Conservation (phyloP, 495 filamentous ascomycete species). For the Daldinia caldariorum region DNA sequence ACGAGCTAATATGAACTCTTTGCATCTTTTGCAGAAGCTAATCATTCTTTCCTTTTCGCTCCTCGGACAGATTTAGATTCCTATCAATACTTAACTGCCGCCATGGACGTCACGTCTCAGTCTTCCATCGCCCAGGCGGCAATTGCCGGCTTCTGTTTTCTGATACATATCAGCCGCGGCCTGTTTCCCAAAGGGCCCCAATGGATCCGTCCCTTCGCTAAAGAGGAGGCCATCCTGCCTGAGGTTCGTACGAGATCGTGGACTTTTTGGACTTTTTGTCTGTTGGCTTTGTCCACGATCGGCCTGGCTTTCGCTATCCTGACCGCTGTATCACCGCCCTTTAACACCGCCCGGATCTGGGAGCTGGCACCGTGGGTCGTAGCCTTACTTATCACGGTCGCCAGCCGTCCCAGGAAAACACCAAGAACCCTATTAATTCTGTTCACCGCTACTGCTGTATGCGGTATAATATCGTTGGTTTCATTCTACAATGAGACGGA, state of each 20-base stretch:
- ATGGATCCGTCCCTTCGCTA: conserved; percentile 47
- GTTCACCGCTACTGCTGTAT: conserved; percentile 46
- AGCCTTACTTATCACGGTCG: conserved; percentile 55
- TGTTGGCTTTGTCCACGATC: conserved; percentile 33
- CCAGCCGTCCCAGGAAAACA: conserved; percentile 60
- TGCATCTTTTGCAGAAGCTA: conserved; percentile 22
- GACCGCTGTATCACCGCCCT: conserved; percentile 29
- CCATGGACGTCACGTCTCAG: conserved; percentile 36
- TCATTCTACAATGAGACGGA: conserved; percentile 40
- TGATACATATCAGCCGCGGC: conserved; percentile 38
- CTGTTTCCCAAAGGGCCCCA: conserved; percentile 43
- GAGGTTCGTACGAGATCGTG: conserved; percentile 30
- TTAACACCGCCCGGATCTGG: conserved; percentile 29
- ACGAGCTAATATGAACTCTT: conserved; percentile 34
- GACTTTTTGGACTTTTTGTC: conserved; percentile 42
- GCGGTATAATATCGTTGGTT: conserved; percentile 52
- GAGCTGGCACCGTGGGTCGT: conserved; percentile 55
- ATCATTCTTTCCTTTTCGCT: conserved; percentile 17
- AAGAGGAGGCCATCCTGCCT: conserved; percentile 35
- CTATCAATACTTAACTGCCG: conserved; percentile 5
- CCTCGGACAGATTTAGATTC: not conserved
- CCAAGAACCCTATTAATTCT: conserved; percentile 57
- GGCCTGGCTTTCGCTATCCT: conserved; percentile 44
- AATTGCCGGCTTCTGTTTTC: conserved; percentile 37
- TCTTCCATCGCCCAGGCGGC: conserved; percentile 43